Base-by-base conservation (phyloP, 2,329 filamentous ascomycete species). In the Sporothrix inflata region DNA sequence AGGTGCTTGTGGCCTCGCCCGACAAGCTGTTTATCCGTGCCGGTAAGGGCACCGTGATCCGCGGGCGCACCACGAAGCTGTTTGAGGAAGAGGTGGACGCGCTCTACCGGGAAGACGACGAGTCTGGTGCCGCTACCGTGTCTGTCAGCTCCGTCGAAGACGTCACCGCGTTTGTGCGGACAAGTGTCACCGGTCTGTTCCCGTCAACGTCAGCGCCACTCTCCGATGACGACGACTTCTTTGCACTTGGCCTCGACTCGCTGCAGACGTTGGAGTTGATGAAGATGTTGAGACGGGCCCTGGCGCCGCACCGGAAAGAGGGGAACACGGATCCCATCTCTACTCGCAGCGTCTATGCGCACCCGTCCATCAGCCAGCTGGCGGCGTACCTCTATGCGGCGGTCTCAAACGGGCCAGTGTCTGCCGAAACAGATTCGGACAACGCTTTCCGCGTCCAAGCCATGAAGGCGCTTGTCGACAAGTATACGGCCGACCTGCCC, bases 11-110 rank as follows among this genome's bases (percentile, higher is more conserved):
- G 3, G 78, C 84, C 0, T 78, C 79, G 9, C 80, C 82, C 0
- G 75, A 79, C 7, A 84, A 83, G 74, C 83, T 84, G 0, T 85
- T 87, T 70, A 76, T 78, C 0, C 80, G 83, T 1, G 81, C 85
- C 0, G 79, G 80, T 0, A 87, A 87, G 75, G 84, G 84, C 1
- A 84, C 83, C 0, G 76, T 87, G 5, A 84, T 84, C 75, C 80
- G 83, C 19, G 75, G 78, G 0, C 45, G 30, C 3, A 55, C 57
- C 6, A 61, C 27, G 1, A 53, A 42, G 57, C 70, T 83, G 45
- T 87, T 86, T 74, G 49, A 40, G 6, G 42, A 60, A 12, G 69
- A 71, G 69, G 24, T 66, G 12, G 69, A 71, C 27, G 60, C 42
- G 4, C 38, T 71, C 16, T 71, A 65, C 34, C 45, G 1, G 3